These are phyloP conservation scores for Fusarium redolens DNA, from an alignment of 2,329 filamentous ascomycete genomes.

Conservation along the genomic window DNA sequence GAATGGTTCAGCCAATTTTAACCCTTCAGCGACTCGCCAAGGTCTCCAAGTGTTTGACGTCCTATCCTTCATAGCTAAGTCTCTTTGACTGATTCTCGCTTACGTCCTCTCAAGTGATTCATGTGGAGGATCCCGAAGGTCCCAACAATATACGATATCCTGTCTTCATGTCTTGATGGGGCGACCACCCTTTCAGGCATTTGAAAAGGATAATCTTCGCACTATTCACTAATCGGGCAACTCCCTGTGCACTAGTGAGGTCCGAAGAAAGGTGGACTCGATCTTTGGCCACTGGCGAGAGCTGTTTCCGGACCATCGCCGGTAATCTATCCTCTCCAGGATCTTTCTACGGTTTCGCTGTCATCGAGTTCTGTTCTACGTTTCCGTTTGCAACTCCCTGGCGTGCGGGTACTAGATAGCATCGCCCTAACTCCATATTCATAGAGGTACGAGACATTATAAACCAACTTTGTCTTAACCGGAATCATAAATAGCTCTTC, in stretches of 20 bases:
- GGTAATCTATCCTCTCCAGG: background rate
- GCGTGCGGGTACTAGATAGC: background rate
- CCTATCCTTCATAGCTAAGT: background rate
- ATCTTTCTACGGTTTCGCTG: background rate
- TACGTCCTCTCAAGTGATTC: background rate
- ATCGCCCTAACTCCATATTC: background rate
- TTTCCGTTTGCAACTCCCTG: background rate
- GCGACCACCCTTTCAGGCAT: background rate
- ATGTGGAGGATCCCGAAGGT: background rate
- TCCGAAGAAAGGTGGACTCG: background rate
- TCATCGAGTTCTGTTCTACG: background rate
- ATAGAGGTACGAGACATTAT: background rate
- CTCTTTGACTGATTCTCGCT: background rate
- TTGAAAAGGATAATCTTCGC: background rate
- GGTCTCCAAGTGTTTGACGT: background rate
- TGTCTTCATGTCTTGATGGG: background rate
- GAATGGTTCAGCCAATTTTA: background rate
- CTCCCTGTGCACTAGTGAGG: background rate
- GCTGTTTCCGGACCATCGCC: background rate
- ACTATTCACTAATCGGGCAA: background rate
- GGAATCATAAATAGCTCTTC: background rate
- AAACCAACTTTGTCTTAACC: background rate
- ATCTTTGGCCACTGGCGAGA: background rate
- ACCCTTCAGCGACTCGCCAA: background rate
- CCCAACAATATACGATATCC: background rate